Evolutionary conservation across 495 filamentous ascomycete species (phyloP).

Genomic region (Apodospora peruviana): DNA sequence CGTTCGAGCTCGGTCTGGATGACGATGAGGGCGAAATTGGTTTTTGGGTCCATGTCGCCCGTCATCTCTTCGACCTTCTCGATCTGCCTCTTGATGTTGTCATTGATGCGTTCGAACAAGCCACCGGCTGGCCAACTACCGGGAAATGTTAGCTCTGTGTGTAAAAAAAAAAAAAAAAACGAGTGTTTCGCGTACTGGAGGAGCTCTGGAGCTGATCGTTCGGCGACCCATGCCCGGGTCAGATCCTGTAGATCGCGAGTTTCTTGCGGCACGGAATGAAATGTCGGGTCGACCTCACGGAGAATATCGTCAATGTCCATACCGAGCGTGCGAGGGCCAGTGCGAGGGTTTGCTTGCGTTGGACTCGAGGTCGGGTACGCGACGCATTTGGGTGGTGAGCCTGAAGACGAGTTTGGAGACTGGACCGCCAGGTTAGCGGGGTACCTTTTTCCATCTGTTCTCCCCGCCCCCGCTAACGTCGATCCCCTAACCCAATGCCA

Average conservation of each 20-base stretch:
- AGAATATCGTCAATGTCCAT: constrained; percentile 94
- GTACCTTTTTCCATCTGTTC: too few species aligned
- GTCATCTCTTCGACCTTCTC: constrained; percentile 71
- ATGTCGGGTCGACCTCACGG: constrained; percentile 64
- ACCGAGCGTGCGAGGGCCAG: too few species aligned
- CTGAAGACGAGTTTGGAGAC: too few species aligned
- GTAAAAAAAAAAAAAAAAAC: background rate
- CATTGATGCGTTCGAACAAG: constrained; percentile 68
- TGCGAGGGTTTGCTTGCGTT: too few species aligned
- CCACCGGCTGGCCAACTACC: constrained; percentile 46
- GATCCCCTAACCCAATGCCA: too few species aligned
- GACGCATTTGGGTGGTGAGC: too few species aligned
- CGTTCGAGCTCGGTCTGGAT: constrained; percentile 94
- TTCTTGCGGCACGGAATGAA: constrained; percentile 49
- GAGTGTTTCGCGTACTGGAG: constrained; percentile 33
- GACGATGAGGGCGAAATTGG: constrained; percentile 88
- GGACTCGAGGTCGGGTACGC: too few species aligned
- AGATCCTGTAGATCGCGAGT: constrained; percentile 80
- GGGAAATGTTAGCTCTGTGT: constrained; percentile 9
- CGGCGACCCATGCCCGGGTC: constrained; percentile 87
- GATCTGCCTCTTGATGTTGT: constrained; percentile 63
- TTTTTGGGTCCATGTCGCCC: constrained; percentile 73
- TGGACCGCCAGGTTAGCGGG: too few species aligned
- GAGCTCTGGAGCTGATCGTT: constrained; percentile 82
- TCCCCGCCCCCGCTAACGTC: too few species aligned